Base-by-base conservation (phyloP, 345 rosid species). In the Camelina neglecta region DNA sequence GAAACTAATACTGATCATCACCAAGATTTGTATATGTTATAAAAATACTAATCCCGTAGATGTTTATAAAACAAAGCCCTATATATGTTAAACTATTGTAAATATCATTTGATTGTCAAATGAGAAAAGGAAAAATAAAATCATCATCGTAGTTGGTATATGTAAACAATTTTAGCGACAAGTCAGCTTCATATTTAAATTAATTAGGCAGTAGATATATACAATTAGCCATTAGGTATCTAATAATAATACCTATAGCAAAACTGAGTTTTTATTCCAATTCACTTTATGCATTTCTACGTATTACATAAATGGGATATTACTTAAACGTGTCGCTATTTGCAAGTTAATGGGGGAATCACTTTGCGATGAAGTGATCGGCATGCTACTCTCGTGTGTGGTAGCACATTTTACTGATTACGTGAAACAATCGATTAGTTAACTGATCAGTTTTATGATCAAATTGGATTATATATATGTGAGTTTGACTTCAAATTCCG, bases 201-300 rank as follows among this genome's bases (percentile, higher is more conserved):
- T 11, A 38, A 38, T 13, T 4, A 20, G 15, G 5, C n/a, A 67
- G 18, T 18, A 18, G 18, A 36, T 53, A 26, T 13, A 23, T 38
- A 18, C 31, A 67, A 66, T 47, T 48, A 33, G n/a, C 47, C 54
- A 66, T 31, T 49, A 35, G 29, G 11, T 38, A 24, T 26, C 4
- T 26, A 36, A 21, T 66, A 65, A 31, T 33, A 10, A 5, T 1
- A 35, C 6, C 29, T 26, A 69, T 41, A 13, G 36, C 38, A 5
- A 60, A 71, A 35, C 29, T 51, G 62, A 55, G 49, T 55, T 31
- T 55, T 2, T 21, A 38, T 12, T 66, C 60, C 60, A 66, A 53
- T 75, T 60, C 66, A 66, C 67, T 75, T 75, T 75, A 59, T 67
- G 61, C 79, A 67, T 18, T 2, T 48, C 54, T 67, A 75, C 69